These are phyloP conservation scores for Penicillium manginii DNA, from an alignment of 495 filamentous ascomycete species.

Conservation along the genomic window DNA sequence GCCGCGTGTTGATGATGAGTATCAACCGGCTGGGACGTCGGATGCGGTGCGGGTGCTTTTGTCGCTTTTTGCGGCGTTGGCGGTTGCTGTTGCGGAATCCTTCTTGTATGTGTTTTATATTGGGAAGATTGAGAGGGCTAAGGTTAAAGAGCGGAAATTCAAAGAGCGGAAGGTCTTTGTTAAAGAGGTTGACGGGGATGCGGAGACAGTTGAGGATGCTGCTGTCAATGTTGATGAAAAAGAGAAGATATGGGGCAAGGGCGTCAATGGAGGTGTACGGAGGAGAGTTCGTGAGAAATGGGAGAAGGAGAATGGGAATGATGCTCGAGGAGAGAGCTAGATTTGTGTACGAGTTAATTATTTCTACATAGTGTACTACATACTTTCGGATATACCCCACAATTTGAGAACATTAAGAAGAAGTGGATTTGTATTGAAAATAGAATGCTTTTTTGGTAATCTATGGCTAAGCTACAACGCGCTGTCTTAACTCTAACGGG, in stretches of 20 bases:
- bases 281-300: conserved; percentile 50
- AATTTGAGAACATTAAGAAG: neutral
- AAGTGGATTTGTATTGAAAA: neutral
- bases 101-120: conserved; percentile 87
- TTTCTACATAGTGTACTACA: neutral
- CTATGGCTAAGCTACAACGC: conserved; percentile 31
- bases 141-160: conserved; percentile 62
- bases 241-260: conserved; percentile 51
- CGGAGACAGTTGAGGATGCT: conserved; percentile 1
- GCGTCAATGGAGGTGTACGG: conserved; percentile 49
- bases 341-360: neutral
- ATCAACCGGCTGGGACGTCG: conserved; percentile 25
- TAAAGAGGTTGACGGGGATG: conserved; percentile 40
- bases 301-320: conserved; percentile 39
- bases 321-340: conserved; percentile 1
- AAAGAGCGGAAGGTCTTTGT: conserved; percentile 77
- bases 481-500: conserved; percentile 37
- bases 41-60: conserved; percentile 46
- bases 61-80: conserved; percentile 41
- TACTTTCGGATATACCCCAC: conserved; percentile 11
- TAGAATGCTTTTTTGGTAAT: conserved; percentile 18
- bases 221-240: conserved; percentile 29
- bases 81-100: conserved; percentile 86
- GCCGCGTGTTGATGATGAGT: conserved; percentile 33
- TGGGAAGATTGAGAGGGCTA: conserved; percentile 73